Evolutionary conservation across 148 eudicot species (phyloP), one percentile per base, ranked within the genome.

Genomic region (Vaccinium darrowii): DNA sequence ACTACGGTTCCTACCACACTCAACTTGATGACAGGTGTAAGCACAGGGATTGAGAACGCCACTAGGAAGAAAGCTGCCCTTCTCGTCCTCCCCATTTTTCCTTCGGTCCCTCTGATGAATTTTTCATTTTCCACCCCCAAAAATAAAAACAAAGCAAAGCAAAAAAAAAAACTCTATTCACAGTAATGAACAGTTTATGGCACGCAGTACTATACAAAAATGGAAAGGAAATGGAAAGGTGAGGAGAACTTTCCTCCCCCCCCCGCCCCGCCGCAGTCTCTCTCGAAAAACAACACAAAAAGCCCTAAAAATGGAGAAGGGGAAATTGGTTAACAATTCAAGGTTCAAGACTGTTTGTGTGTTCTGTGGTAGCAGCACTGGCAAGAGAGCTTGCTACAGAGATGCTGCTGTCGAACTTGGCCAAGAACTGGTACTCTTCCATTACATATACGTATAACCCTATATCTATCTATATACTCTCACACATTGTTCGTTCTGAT

Each of bases 311-410:
- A 71, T 72, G 84, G 84, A 53, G 50, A 43, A 73, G 21, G 43
- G n/a, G 39, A 77, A 19, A 3, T 11, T 81, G 74, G 39, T 69
- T 3, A 69, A 27, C 39, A 74, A 56, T 76, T 92, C 92, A 76
- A 90, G 91, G 85, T 92, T 92, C 72, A 92, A 89, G 83, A 90
- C 88, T n/a, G 91, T 89, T 11, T 90, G 94, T 87, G 94, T 92
- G 18, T 92, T 92, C 57, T 92, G 94, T 84, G 94, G 93, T 5
- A 92, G 94, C 81, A 90, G 92, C 54, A 79, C 87, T 79, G 94
- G 94, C 67, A 92, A 92, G 19, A 80, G 91, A 50, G 87, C 90
- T 12, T 85, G 89, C 69, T 92, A 92, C 62, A 82, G 87, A 56
- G 83, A 86, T 9, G 94, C 94, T 51, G 94, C 94, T 74, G 85